phyloP scores from a whole-genome alignment of 2,329 filamentous ascomycete genomes.

The Colletotrichum caudatum region DNA sequence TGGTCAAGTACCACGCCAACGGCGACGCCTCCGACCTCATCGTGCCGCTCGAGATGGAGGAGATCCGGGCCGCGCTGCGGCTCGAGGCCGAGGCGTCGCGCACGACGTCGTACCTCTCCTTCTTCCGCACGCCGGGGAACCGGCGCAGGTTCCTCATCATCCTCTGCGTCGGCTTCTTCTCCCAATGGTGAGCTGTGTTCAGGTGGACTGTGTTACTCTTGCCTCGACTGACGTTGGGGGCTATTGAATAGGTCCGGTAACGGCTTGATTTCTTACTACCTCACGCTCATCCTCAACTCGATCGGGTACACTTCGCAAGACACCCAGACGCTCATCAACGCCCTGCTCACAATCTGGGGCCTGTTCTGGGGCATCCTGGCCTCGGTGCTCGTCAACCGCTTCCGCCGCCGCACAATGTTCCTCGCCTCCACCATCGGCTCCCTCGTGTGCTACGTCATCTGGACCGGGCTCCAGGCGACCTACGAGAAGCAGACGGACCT shows the following conservation, averaged over 20 bases:
- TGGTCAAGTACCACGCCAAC: conserved; percentile 62
- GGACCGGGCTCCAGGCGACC: conserved; percentile 41
- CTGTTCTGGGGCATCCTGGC: conserved; percentile 32
- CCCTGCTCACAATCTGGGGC: conserved; percentile 43
- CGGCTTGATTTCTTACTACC: conserved; percentile 54
- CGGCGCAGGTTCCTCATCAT: conserved; percentile 59
- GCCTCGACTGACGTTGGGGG: conserved; percentile 44
- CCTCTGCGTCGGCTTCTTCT: conserved; percentile 63
- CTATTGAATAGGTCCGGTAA: conserved; percentile 43
- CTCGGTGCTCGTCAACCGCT: conserved; percentile 51
- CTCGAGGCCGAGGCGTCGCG: conserved; percentile 38
- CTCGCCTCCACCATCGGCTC: conserved; percentile 51
- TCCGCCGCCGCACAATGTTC: conserved; percentile 39
- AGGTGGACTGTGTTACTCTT: neutral
- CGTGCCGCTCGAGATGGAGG: conserved; percentile 53
- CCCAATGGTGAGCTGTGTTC: conserved; percentile 40
- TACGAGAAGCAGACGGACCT: conserved; percentile 44
- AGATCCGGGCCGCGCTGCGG: conserved; percentile 38
- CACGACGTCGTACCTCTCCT: conserved; percentile 42
- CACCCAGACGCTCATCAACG: conserved; percentile 51
- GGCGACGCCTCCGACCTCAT: conserved; percentile 62
- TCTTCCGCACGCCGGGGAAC: conserved; percentile 43
- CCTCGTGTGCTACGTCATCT: conserved; percentile 38
- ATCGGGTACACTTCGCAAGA: conserved; percentile 46
- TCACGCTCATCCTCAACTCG: conserved; percentile 51